phyloP scores from a whole-genome alignment of 2,329 filamentous ascomycete genomes.

The Paecilomyces sp. region DNA sequence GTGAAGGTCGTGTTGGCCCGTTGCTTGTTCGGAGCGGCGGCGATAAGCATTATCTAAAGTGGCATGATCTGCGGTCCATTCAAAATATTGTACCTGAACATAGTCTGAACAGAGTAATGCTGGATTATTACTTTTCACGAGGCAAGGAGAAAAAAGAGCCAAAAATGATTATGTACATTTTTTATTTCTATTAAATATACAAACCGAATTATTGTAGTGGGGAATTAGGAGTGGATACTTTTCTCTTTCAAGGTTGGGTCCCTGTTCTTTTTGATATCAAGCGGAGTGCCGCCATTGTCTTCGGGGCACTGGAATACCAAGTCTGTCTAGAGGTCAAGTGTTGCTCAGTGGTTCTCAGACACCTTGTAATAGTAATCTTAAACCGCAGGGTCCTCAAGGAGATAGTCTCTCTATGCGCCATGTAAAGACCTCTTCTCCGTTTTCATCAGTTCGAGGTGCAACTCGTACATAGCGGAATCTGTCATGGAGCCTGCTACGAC shows the following conservation, averaged over 20 bases:
- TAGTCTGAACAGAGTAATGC: too few species aligned
- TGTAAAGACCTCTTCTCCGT: slow-evolving; percentile 48
- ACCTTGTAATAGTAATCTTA: not conserved
- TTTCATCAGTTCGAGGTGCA: slow-evolving; percentile 45
- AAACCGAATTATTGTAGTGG: not conserved
- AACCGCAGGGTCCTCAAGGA: slow-evolving; percentile 17
- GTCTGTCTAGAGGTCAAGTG: not conserved
- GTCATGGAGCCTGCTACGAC: slow-evolving; percentile 85
- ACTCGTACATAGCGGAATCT: slow-evolving; percentile 76
- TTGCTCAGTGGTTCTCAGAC: not conserved
- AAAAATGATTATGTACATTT: not conserved
- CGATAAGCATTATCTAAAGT: not conserved
- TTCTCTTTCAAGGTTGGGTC: not conserved
- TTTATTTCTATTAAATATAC: not conserved
- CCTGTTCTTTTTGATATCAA: not conserved
- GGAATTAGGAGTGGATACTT: not conserved
- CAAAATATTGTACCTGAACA: not conserved
- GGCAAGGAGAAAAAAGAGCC: not conserved
- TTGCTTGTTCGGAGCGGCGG: not conserved
- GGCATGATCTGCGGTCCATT: not conserved
- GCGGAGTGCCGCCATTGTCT: not conserved
- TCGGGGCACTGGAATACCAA: not conserved
- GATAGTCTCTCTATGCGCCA: slow-evolving; percentile 35
- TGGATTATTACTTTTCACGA: not conserved
- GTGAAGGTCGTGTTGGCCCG: not conserved